phyloP scores from a whole-genome alignment of 2,329 filamentous ascomycete species.

The Microsporum canis region DNA sequence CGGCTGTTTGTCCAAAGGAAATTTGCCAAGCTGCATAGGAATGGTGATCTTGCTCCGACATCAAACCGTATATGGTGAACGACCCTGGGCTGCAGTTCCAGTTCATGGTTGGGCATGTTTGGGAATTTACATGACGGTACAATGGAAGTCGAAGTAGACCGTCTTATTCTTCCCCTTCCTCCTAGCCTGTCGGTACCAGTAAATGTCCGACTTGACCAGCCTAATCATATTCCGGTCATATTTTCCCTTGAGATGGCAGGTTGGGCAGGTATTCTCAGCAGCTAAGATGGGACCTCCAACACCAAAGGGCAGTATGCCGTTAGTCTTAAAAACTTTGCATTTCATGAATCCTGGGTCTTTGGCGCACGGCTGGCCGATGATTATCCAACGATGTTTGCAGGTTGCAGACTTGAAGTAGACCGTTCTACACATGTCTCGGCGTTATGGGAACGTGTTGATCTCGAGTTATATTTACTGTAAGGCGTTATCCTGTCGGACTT shows the following conservation, averaged over 20 bases:
- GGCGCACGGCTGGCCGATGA: constrained; percentile 36
- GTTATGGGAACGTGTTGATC: background rate
- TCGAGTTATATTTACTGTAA: background rate
- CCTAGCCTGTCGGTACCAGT: constrained; percentile 4
- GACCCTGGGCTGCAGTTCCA: background rate
- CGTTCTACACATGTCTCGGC: constrained; percentile 36
- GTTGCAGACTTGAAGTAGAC: constrained; percentile 35
- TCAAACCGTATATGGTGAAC: background rate
- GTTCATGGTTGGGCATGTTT: background rate
- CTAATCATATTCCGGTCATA: constrained; percentile 24
- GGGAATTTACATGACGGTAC: constrained; percentile 12
- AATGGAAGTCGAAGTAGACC: constrained; percentile 2
- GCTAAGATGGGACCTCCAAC: constrained; percentile 14
- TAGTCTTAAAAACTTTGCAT: constrained; percentile 16
- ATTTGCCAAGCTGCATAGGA: background rate
- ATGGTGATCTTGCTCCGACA: background rate
- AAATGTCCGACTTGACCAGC: constrained; percentile 15
- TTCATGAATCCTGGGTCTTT: constrained; percentile 20
- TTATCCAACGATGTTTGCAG: constrained; percentile 41
- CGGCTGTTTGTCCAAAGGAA: constrained; percentile 1
- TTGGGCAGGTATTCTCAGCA: constrained; percentile 21
- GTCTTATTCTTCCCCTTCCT: constrained; percentile 1
- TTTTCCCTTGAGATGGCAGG: constrained; percentile 22
- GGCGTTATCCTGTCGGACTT: background rate
- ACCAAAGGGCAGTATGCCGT: constrained; percentile 10